A percentile compares a stretch with the other conserved stretches of the same genome.
Conservation (phyloP, 169 alveolate genomes). For the Eimeria necatrix region DNA sequence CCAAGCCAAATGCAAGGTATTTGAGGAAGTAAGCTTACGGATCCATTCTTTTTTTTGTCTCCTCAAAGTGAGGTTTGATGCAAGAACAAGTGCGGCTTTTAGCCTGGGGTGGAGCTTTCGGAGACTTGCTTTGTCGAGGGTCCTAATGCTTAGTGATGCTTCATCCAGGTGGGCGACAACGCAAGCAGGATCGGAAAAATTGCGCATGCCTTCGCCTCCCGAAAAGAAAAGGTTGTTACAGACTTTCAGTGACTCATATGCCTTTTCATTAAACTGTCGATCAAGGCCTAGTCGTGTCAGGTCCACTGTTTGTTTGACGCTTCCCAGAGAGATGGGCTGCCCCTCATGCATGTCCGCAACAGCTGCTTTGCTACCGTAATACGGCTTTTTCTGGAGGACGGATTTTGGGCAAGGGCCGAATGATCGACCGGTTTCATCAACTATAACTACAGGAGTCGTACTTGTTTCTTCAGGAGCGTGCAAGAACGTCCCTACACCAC, state of each 20-base stretch:
- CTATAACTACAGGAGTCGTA: background rate
- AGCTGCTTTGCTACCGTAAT: constrained; percentile 41
- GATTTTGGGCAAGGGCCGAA: constrained; percentile 50
- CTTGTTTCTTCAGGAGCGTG: background rate
- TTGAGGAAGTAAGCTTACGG: constrained; percentile 36
- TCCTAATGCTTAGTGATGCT: background rate
- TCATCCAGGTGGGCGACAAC: constrained; percentile 64
- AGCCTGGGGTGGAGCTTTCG: constrained; percentile 50
- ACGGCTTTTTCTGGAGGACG: background rate
- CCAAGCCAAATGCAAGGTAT: constrained; percentile 56
- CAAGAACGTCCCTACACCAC: background rate
- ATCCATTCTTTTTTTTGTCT: constrained; percentile 38
- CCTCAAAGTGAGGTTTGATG: constrained; percentile 20
- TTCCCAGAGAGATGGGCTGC: background rate
- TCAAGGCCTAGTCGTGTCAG: constrained; percentile 53
- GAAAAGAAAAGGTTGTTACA: constrained; percentile 53
- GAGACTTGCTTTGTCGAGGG: constrained; percentile 15
- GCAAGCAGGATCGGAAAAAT: constrained; percentile 52
- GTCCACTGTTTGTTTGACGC: constrained; percentile 24
- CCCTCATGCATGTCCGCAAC: background rate
- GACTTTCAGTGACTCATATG: constrained; percentile 9
- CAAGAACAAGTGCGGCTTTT: constrained; percentile 1
- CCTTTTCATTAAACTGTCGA: constrained; percentile 26
- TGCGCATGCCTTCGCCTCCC: constrained; percentile 32
- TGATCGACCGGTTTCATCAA: constrained; percentile 36